Base-by-base conservation (phyloP, 1,139 yeast species). In the Blastobotrys elegans region DNA sequence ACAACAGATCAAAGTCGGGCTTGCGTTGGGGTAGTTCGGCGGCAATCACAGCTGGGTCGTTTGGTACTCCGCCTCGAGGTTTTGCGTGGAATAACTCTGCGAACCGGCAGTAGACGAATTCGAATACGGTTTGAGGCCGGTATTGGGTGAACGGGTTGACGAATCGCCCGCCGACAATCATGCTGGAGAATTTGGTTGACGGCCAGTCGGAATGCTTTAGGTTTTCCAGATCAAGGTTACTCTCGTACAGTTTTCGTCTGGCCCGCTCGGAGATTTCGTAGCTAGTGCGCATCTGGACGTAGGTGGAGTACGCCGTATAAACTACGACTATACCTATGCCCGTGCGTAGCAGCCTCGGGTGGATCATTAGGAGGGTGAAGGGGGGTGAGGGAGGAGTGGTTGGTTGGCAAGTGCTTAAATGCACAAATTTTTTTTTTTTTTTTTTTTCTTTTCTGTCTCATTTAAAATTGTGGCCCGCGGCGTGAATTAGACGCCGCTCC, bases 121-220 rank as follows among this genome's bases (percentile, higher is more conserved):
- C 97, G 62, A 86, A 85, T 5, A 88, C 75, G 0, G 97, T 88
- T 65, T 89, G 97, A 2, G 90, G 84, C 42, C 97, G 72, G 62
- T 90, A 90, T 61, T 90, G 96, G n/a, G 76, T 77, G 61, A 90
- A 90, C 2, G 97, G 97, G 60, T 90, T 90, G 47, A 87, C 94
- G 66, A 78, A 90, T 62, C 89, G 73, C 6, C 97, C 97, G 10
- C 80, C 78, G 0, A 90, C 75, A 8, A 77, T 75, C 50, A 88
- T 56, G n/a, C 69, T 60, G 3, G 66, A 60, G 48, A 55, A 67
- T 45, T 59, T 57, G 26, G 47, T 49, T 5, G 59, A 52, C 46
- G 75, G 69, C 57, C 73, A 56, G 47, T 70, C 70, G 48, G 69
- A 69, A 30, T 58, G 51, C 35, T 56, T 52, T 24, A 64, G 59